Conservation (phyloP, 805 yeast species). For the Saccharomycopsis fibuligera region DNA sequence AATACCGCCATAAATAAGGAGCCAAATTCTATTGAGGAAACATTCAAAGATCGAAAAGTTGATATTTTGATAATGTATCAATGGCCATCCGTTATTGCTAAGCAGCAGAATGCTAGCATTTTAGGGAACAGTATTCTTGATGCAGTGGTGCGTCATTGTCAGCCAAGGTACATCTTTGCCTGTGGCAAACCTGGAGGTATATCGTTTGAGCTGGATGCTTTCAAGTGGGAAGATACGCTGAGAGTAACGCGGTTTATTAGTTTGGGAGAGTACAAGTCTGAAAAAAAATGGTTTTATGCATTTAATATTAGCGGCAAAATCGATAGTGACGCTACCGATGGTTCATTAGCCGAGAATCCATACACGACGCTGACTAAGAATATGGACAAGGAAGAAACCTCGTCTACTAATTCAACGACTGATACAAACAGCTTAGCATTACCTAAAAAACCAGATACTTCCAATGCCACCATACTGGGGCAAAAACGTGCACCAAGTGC, state of each 20-base stretch:
- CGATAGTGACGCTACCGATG: not conserved
- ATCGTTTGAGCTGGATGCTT: constrained; percentile 50
- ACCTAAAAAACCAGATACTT: constrained; percentile 20
- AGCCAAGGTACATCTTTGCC: constrained; percentile 66
- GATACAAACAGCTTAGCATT: constrained; percentile 22
- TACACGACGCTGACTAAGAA: no score
- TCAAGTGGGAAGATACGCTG: constrained; percentile 44
- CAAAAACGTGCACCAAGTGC: not conserved
- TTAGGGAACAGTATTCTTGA: constrained; percentile 31
- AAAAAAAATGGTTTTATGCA: constrained; percentile 71
- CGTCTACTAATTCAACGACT: no score
- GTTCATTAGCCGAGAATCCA: constrained; percentile 4
- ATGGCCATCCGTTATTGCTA: constrained; percentile 54
- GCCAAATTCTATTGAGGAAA: not conserved
- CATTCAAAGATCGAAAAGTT: constrained; percentile 12
- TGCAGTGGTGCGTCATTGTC: constrained; percentile 31
- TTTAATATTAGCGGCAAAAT: constrained; percentile 35
- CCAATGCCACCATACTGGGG: not conserved
- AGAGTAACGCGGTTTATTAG: constrained; percentile 58
- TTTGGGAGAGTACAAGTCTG: constrained; percentile 47
- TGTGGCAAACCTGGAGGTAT: constrained; percentile 44
- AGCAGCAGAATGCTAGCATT: constrained; percentile 6
- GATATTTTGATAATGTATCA: constrained; percentile 55
- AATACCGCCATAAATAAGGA: no score
- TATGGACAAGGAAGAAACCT: constrained; percentile 21